These are phyloP conservation scores for Hyaloperonospora brassicae DNA, from an alignment of 352 stramenopile species.

Conservation along the genomic window DNA sequence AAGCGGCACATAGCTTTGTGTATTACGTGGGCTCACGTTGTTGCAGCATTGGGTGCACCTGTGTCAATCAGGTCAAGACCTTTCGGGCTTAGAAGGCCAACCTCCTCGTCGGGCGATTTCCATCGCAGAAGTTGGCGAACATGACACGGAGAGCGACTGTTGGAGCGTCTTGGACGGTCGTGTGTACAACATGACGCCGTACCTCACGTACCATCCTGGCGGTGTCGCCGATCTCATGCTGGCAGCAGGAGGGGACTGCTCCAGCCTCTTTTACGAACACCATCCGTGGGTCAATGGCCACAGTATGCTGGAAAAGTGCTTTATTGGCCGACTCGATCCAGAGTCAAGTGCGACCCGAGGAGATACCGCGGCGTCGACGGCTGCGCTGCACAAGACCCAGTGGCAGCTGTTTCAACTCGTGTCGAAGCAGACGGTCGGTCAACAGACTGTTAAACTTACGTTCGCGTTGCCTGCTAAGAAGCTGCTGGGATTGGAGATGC, in stretches of 20 bases:
- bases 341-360: conserved; percentile 27
- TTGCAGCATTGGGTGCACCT: conserved; percentile 89
- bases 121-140: conserved; percentile 77
- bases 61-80: conserved; percentile 70
- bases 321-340: conserved; percentile 55
- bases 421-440: conserved; percentile 47
- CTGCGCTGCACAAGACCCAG: conserved; percentile 52
- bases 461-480: conserved; percentile 65
- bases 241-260: conserved; percentile 90
- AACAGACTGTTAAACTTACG: conserved; percentile 61
- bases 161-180: conserved; percentile 91
- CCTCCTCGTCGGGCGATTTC: conserved; percentile 56
- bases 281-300: conserved; percentile 93
- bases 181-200: conserved; percentile 95
- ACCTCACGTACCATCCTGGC: conserved; percentile 97
- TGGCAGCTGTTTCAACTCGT: conserved; percentile 61
- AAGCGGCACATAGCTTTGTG: not conserved
- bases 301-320: conserved; percentile 86
- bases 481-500: conserved; percentile 55
- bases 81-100: conserved; percentile 65
- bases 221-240: conserved; percentile 89
- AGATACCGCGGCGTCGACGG: conserved; percentile 22
- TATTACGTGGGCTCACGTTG: not conserved
- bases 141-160: conserved; percentile 87
- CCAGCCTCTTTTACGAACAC: conserved; percentile 94